Conservation (phyloP, 345 rosid species). For the Moringa oleifera region DNA sequence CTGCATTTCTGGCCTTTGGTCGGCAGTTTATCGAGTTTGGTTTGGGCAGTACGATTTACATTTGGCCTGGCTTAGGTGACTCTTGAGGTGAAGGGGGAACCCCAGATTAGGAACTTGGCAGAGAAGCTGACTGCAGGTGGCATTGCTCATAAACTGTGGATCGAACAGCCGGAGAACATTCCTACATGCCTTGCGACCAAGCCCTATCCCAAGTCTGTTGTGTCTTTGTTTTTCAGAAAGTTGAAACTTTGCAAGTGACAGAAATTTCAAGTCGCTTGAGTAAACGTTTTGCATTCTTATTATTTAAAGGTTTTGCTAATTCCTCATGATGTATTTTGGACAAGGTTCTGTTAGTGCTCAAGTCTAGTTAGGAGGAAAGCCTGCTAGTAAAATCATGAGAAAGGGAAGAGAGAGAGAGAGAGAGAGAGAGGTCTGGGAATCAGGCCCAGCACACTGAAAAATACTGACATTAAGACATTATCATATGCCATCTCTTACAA, state of each 20-base stretch:
- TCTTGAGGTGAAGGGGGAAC: conserved; percentile 89
- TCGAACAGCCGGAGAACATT: conserved; percentile 82
- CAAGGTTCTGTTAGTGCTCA: too few species aligned
- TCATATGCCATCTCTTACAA: not conserved
- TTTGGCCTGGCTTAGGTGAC: conserved; percentile 49
- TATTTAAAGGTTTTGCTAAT: too few species aligned
- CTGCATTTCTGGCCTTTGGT: too few species aligned
- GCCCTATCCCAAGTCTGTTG: conserved; percentile 62
- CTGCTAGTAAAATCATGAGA: too few species aligned
- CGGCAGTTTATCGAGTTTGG: too few species aligned
- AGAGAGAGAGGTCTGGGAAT: too few species aligned
- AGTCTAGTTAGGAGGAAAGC: too few species aligned
- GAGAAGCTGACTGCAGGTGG: conserved; percentile 65
- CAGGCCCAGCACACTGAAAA: not conserved
- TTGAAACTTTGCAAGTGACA: conserved; percentile 77
- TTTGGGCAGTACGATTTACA: too few species aligned
- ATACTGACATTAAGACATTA: too few species aligned
- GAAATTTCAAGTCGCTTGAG: not conserved
- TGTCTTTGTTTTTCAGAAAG: conserved; percentile 57
- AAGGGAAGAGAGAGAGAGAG: too few species aligned
- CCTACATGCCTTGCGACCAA: conserved; percentile 86
- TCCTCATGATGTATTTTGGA: too few species aligned
- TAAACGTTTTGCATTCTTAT: too few species aligned
- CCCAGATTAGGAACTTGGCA: conserved; percentile 64
- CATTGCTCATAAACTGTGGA: conserved; percentile 77